phyloP scores from a whole-genome alignment of 495 filamentous ascomycete species.

The Podospora bellae-mahoneyi region DNA sequence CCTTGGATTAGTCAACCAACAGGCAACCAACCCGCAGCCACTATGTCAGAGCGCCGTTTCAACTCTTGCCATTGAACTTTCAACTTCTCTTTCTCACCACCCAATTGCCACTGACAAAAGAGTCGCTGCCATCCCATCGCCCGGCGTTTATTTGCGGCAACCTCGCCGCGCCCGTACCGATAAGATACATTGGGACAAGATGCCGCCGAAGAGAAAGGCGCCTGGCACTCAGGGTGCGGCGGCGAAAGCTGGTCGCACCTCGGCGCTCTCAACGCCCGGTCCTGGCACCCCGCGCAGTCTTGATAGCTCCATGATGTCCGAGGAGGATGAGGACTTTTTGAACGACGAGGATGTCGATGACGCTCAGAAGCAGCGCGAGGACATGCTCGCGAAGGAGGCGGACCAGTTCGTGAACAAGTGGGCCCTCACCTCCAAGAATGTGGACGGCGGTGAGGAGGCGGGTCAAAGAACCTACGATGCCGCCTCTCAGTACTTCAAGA shows the following conservation, averaged over 20 bases:
- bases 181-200: constrained; percentile 28
- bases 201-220: constrained; percentile 78
- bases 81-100: neutral
- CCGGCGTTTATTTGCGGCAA: neutral
- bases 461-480: constrained; percentile 35
- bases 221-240: constrained; percentile 49
- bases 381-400: constrained; percentile 57
- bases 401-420: constrained; percentile 55
- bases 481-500: constrained; percentile 47
- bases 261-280: constrained; percentile 65
- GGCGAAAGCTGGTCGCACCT: constrained; percentile 53
- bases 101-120: neutral
- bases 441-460: constrained; percentile 29
- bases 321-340: constrained; percentile 55
- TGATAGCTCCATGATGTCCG: constrained; percentile 51
- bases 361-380: constrained; percentile 50
- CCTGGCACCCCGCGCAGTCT: constrained; percentile 63
- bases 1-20: neutral
- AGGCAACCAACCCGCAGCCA: neutral
- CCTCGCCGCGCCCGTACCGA: neutral
- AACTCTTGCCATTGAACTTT: neutral
- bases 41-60: neutral
- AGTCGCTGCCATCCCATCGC: neutral
- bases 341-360: constrained; percentile 61
- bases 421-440: constrained; percentile 48